Evolutionary conservation across 768 basidiomycete genomes (phyloP), one percentile per base, ranked within the genome.

Genomic region (Pisolithus orientalis): DNA sequence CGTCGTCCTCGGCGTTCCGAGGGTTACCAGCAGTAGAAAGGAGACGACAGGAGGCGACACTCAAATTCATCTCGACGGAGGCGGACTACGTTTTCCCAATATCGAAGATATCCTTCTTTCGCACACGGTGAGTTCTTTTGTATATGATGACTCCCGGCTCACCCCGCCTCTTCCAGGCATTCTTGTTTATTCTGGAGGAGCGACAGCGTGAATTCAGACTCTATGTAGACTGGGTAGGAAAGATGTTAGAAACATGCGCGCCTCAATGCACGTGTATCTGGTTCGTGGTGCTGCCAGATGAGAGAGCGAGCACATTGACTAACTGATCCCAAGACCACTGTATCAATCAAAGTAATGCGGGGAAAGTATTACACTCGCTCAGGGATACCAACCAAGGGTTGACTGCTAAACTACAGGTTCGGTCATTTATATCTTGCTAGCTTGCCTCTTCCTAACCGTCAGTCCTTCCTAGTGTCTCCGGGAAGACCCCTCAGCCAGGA

Each of bases 31-130:
- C 77, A 1, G 73, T 73, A 24, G 95, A 98, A 65, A 77, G 94
- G 43, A 85, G 83, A 53, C 78, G 94, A 50, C 95, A 97, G 69
- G 95, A 98, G 75, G 87, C 90, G 0, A 95, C 96, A 48, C 97
- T 97, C 59, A 95, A 99, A 70, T 76, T 98, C 49, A 95, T 98
- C 58, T 78, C 79, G 6, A 98, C 95, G 0, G 95, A 99, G 67
- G 78, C 76, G 7, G 82, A 88, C 0, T 99, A 96, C 61, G 92
- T 97, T 98, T 97, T 62, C 87, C 88, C 5, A 97, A 98, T 60
- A 76, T 97, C 25, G 94, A 98, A 63, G 94, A 97, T 59, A 84
- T 97, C 45, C 73, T 97, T 4, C 69, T 96, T 29, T 87, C 83
- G 39, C 94, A 95, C 59, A 94, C 91, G 10, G 90, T 88, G 60